Conservation (phyloP, 768 basidiomycete genomes). For the Boletus speciosus region DNA sequence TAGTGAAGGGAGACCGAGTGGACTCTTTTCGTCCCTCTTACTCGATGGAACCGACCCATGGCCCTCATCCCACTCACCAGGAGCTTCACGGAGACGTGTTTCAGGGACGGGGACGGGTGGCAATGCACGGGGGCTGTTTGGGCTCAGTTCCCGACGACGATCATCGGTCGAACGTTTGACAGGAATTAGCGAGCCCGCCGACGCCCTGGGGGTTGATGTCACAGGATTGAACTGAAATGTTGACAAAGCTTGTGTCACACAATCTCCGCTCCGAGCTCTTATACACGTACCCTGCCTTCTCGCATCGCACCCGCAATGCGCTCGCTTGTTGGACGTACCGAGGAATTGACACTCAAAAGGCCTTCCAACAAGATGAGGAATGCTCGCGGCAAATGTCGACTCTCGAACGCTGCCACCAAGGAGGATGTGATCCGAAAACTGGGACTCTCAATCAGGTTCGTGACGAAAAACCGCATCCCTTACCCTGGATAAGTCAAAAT, state of each 20-base stretch:
- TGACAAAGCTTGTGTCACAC: not conserved
- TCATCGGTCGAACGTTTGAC: slow-evolving; percentile 15
- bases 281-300: slow-evolving; percentile 64
- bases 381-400: slow-evolving; percentile 67
- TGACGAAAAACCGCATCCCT: slow-evolving; percentile 11
- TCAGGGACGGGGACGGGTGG: slow-evolving; percentile 13
- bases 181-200: slow-evolving; percentile 24
- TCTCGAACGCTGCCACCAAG: slow-evolving; percentile 56
- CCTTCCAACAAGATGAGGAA: slow-evolving; percentile 71
- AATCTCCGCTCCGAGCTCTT: not conserved
- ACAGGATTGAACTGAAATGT: slow-evolving; percentile 30
- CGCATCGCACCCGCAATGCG: slow-evolving; percentile 65
- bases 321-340: slow-evolving; percentile 66
- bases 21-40: slow-evolving; percentile 10
- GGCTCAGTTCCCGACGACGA: slow-evolving; percentile 10
- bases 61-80: not conserved
- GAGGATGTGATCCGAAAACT: slow-evolving; percentile 53
- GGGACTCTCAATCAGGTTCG: slow-evolving; percentile 6
- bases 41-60: not conserved
- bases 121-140: slow-evolving; percentile 11
- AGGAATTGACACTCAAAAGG: slow-evolving; percentile 60
- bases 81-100: not conserved
- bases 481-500: slow-evolving; percentile 75
- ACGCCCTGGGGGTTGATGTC: not conserved
- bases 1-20: slow-evolving; percentile 14